Conservation (phyloP, 176 grass and related monocot genomes). For the barley (Hordeum vulgare) region MorexV3_pseudomolecules_assembly NC_058524.1:244444224-244444723, state of each 20-base stretch:
- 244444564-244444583: conserved; percentile 64
- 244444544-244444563: conserved; percentile 53
- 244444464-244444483: conserved; percentile 75
- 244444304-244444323: neutral
- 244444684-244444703: conserved; percentile 60
- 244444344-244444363: conserved; percentile 56
- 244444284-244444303: neutral
- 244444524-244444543: conserved; percentile 12
- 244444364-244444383: conserved; percentile 60
- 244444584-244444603: conserved; percentile 60
- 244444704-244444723: conserved; percentile 88
- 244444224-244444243: neutral
- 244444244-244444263: neutral
- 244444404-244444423: conserved; percentile 60
- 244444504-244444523: neutral
- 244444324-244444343: conserved; percentile 17
- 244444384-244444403: conserved; percentile 44
- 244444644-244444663: conserved; percentile 66
- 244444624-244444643: conserved; percentile 63
- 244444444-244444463: conserved; percentile 53
- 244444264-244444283: neutral
- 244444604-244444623: conserved; percentile 57
- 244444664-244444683: conserved; percentile 64
- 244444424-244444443: conserved; percentile 63
- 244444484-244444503: conserved; percentile 20